Evolutionary conservation across 352 stramenopile genomes (phyloP).

Genomic region (Globisporangium recalcitrans): DNA sequence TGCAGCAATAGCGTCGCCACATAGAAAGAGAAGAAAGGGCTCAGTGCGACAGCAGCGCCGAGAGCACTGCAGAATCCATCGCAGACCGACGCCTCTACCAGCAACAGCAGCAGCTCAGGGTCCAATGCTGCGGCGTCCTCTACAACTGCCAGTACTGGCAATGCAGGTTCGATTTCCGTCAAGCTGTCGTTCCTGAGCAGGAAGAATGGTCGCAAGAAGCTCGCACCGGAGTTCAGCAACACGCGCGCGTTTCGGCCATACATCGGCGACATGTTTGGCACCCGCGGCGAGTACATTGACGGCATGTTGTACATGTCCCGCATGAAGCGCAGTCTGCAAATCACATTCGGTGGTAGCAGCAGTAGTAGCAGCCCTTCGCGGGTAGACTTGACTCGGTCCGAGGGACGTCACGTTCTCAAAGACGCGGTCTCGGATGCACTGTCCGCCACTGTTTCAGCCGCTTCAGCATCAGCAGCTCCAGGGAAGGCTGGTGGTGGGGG

Average conservation of each 20-base stretch:
- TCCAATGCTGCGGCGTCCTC: constrained; percentile 4
- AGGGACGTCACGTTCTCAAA: constrained; percentile 34
- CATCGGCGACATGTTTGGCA: constrained; percentile 74
- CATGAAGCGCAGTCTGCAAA: constrained; percentile 69
- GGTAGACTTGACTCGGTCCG: constrained; percentile 17
- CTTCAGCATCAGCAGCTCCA: neutral
- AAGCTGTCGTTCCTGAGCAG: constrained; percentile 23
- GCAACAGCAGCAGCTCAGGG: neutral
- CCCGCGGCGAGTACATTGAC: constrained; percentile 77
- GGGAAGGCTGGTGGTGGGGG: neutral
- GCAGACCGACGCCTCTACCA: neutral
- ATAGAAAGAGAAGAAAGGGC: neutral
- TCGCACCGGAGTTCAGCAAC: constrained; percentile 24
- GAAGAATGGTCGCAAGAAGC: constrained; percentile 48
- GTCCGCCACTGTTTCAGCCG: neutral
- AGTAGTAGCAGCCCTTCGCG: constrained; percentile 14
- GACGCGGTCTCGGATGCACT: constrained; percentile 49
- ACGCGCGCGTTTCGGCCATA: constrained; percentile 54
- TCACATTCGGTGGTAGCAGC: constrained; percentile 29
- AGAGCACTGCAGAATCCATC: neutral
- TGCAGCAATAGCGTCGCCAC: constrained; percentile 1
- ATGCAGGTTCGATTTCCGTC: neutral
- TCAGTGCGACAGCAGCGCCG: neutral
- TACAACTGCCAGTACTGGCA: constrained; percentile 5
- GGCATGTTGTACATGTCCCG: constrained; percentile 86